Base-by-base conservation (phyloP, 176 grass and related monocot genomes). In the Leersia perrieri region DNA sequence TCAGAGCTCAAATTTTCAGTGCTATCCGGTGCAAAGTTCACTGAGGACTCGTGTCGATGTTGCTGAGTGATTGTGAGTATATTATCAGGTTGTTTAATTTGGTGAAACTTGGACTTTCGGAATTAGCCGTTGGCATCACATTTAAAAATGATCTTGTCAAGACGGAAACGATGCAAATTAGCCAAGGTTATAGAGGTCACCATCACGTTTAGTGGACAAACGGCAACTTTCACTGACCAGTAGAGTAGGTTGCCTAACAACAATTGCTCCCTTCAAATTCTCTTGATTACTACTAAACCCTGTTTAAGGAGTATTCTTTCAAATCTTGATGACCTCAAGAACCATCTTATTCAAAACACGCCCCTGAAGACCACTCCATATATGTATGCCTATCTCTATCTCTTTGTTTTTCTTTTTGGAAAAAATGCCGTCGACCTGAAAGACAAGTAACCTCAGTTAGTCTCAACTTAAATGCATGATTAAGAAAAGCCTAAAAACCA, bases 211-310 rank as follows among this genome's bases (percentile, higher is more conserved):
- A 64, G 44, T 23, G 69, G 69, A 60, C 10, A 13, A 60, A 49
- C 29, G 0, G 30, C 6, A 16, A 32, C 31, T 76, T 87, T 40
- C 72, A 51, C 72, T 51, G 23, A 23, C 22, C 11, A 41, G 10
- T 25, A 44, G 58, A 41, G 10, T 25, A 44, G 58, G 80, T 78
- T 22, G 69, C 67, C 66, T 16, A 66, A 83, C 80, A 13, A 3
- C n/a, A 47, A 32, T n/a, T 32, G 51, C 53, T 62, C 27, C 8
- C 35, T 82, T 82, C 80, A 82, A 72, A 82, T 28, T 2, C n/a
- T 58, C 22, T 57, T 57, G 23, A 57, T 57, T 58, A 25, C n/a
- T 31, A 34, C 66, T 70, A 33, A 33, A 58, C n/a, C 53, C 7
- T 57, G 22, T 23, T 58, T 9, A 25, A 7, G 53, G n/a, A 58